These are phyloP conservation scores for Echites panduratus DNA, from an alignment of 257 asterid genomes.

Conservation along the genomic window DNA sequence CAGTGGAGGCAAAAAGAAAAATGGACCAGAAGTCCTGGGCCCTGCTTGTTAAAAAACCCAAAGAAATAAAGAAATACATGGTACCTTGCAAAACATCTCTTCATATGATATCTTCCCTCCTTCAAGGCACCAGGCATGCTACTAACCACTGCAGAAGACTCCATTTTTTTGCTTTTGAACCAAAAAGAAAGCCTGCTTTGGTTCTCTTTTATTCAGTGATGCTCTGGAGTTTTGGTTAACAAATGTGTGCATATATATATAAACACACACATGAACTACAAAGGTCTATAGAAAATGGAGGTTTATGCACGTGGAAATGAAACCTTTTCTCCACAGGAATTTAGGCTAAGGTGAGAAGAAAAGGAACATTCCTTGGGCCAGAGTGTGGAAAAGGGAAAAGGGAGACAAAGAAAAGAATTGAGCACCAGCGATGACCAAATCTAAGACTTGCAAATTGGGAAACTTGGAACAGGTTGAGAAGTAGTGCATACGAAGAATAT, in stretches of 20 bases:
- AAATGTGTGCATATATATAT: neutral
- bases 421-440: conserved; percentile 18
- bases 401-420: conserved; percentile 53
- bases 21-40: neutral
- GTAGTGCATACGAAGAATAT: conserved; percentile 14
- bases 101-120: conserved; percentile 58
- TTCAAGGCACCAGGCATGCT: conserved; percentile 57
- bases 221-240: neutral
- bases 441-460: conserved; percentile 20
- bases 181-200: neutral
- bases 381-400: conserved; percentile 36
- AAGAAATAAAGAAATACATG: neutral
- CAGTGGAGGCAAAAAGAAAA: neutral
- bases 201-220: neutral
- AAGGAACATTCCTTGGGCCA: conserved; percentile 60
- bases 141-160: conserved; percentile 40
- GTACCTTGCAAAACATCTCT: conserved; percentile 74
- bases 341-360: conserved; percentile 29
- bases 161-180: neutral
- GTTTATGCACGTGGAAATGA: conserved; percentile 27
- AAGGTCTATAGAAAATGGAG: neutral
- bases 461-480: conserved; percentile 26
- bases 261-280: neutral
- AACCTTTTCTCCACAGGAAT: conserved; percentile 25
- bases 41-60: neutral